Percentiles rank a stretch among this genome's conserved stretches.
Evolutionary conservation across 1,284 basidiomycete species (phyloP).

Genomic region (Marasmius fiardii): DNA sequence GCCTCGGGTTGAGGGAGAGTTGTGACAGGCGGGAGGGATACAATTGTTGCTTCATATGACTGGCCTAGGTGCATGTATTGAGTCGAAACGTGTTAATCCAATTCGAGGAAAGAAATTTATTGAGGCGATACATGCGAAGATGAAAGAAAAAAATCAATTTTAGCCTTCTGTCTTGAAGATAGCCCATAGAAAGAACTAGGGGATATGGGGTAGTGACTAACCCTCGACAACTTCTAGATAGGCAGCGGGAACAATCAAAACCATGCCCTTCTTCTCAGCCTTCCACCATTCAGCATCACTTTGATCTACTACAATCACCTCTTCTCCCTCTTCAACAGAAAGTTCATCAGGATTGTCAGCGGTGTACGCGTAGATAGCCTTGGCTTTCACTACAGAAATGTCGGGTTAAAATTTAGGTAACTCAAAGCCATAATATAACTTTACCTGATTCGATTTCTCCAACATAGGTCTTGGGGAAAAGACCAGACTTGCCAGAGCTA

Average conservation of each 20-base stretch:
- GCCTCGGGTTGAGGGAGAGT: background rate
- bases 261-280: constrained; percentile 76
- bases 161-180: constrained; percentile 59
- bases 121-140: constrained; percentile 21
- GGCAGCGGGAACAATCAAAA: constrained; percentile 86
- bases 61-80: background rate
- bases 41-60: background rate
- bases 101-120: constrained; percentile 11
- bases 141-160: constrained; percentile 53
- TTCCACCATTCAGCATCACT: constrained; percentile 93
- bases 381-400: constrained; percentile 54
- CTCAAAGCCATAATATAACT: constrained; percentile 7
- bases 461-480: constrained; percentile 92
- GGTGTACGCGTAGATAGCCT: constrained; percentile 77
- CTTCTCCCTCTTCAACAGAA: constrained; percentile 77
- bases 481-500: constrained; percentile 69
- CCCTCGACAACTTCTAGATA: constrained; percentile 84
- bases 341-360: constrained; percentile 76
- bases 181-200: constrained; percentile 58
- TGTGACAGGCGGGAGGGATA: background rate
- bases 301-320: constrained; percentile 74
- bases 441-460: constrained; percentile 65
- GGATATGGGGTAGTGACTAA: constrained; percentile 62
- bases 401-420: constrained; percentile 10
- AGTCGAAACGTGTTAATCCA: background rate